Conservation (phyloP, 345 rosid genomes). For the Lenwebbia sp. region DNA sequence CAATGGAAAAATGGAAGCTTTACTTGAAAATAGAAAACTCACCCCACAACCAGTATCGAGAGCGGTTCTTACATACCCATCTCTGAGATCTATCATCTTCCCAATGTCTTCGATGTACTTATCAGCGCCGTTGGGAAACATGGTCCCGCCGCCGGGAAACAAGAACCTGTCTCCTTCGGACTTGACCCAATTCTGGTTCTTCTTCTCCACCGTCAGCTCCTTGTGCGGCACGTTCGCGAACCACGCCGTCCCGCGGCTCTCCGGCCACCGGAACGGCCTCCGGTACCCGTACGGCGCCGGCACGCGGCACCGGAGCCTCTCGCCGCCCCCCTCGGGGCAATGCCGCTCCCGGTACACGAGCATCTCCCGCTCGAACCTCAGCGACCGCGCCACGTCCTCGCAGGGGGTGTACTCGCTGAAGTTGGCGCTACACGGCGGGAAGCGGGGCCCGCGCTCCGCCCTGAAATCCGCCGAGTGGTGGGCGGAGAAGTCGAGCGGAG, state of each 20-base stretch:
- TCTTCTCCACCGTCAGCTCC: slow-evolving; percentile 77
- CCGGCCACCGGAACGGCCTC: slow-evolving; percentile 82
- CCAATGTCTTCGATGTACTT: slow-evolving; percentile 80
- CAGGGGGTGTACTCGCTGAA: slow-evolving; percentile 71
- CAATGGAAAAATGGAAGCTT: not conserved
- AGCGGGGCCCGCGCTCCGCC: slow-evolving; percentile 21
- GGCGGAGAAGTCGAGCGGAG: slow-evolving; percentile 32
- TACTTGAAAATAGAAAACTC: slow-evolving; percentile 7
- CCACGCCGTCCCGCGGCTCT: slow-evolving; percentile 71
- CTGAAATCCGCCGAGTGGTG: slow-evolving; percentile 35
- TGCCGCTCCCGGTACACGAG: slow-evolving; percentile 75
- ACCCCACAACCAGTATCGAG: slow-evolving; percentile 98
- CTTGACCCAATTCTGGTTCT: slow-evolving; percentile 80
- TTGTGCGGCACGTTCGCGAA: slow-evolving; percentile 86
- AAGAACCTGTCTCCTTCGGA: slow-evolving; percentile 53
- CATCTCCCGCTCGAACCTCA: slow-evolving; percentile 38
- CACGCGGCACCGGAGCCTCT: slow-evolving; percentile 43
- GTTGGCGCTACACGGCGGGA: slow-evolving; percentile 43
- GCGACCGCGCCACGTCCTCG: slow-evolving; percentile 49
- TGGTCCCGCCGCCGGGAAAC: slow-evolving; percentile 97
- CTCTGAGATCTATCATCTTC: slow-evolving; percentile 62
- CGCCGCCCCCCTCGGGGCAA: slow-evolving; percentile 35
- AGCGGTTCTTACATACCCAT: slow-evolving; percentile 79
- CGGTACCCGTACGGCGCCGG: slow-evolving; percentile 79
- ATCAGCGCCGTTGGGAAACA: slow-evolving; percentile 86